phyloP scores from a whole-genome alignment of 208 protist species.

The Acanthamoeba sp. region DNA sequence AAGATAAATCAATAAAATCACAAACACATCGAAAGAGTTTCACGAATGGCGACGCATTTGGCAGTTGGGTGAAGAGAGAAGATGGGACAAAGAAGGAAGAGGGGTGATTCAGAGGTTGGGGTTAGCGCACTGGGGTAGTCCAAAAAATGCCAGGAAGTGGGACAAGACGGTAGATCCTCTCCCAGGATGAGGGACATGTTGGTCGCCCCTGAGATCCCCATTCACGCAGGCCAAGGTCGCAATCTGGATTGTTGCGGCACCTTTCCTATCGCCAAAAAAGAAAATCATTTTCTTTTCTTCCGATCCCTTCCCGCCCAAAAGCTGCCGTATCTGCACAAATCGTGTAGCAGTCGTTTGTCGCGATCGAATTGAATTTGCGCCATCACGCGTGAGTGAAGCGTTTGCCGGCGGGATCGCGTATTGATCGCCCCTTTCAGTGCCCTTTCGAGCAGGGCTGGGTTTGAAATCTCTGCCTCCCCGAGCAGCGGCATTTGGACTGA shows the following conservation, averaged over 20 bases:
- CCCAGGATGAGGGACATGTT: slow-evolving; percentile 17
- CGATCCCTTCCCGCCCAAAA: not conserved
- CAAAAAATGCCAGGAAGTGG: slow-evolving; percentile 36
- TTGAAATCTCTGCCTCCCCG: too few species aligned
- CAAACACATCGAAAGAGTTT: not conserved
- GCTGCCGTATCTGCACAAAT: too few species aligned
- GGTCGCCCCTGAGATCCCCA: not conserved
- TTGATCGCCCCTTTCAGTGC: too few species aligned
- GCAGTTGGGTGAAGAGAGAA: not conserved
- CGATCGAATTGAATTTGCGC: too few species aligned
- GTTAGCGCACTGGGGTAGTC: slow-evolving; percentile 20
- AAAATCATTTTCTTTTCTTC: not conserved
- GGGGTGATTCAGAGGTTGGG: too few species aligned
- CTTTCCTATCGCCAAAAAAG: not conserved
- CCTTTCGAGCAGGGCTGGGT: too few species aligned
- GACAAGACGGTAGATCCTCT: slow-evolving; percentile 22
- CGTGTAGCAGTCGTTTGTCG: too few species aligned
- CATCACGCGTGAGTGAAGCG: too few species aligned
- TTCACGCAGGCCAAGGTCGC: not conserved
- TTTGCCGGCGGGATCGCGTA: too few species aligned
- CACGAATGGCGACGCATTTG: too few species aligned
- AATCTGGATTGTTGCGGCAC: not conserved
- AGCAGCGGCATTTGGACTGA: too few species aligned
- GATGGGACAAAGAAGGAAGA: not conserved
- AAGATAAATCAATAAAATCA: not conserved